These are phyloP conservation scores for Flammula alnicola DNA, from an alignment of 1,284 basidiomycete species.

Conservation along the genomic window DNA sequence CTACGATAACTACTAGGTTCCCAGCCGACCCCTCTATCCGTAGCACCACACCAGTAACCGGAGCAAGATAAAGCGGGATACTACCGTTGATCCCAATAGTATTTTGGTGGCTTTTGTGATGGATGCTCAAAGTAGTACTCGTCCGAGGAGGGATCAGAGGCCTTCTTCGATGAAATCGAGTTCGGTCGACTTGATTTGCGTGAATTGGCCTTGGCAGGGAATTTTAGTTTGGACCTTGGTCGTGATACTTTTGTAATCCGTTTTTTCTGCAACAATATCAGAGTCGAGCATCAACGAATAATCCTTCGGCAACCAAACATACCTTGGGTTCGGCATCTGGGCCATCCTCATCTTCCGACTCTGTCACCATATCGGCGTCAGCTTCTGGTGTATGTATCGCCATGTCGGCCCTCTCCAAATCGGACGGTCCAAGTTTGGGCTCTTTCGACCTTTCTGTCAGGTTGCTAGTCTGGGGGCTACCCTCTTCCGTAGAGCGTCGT, in stretches of 20 bases:
- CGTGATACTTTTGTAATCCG: not conserved
- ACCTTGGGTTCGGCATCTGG: conserved; percentile 7
- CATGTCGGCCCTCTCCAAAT: conserved; percentile 14
- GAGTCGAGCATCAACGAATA: not conserved
- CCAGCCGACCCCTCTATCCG: no score
- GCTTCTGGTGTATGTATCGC: conserved; percentile 7
- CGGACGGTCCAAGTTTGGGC: conserved; percentile 5
- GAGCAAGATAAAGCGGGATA: not conserved
- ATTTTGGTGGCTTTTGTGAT: conserved; percentile 27
- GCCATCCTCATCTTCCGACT: conserved; percentile 11
- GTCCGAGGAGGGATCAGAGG: conserved; percentile 7
- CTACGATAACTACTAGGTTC: no score
- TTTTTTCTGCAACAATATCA: not conserved
- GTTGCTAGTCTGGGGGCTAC: conserved; percentile 1
- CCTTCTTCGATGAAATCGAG: conserved; percentile 3
- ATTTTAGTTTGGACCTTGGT: conserved; percentile 13
- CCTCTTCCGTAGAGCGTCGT: conserved; percentile 14
- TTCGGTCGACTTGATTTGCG: not conserved
- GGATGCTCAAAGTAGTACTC: conserved; percentile 27
- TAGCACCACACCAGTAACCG: no score
- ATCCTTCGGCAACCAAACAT: not conserved
- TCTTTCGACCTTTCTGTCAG: conserved; percentile 9
- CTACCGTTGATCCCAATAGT: conserved; percentile 24
- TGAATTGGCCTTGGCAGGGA: not conserved
- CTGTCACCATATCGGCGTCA: conserved; percentile 13